Conservation (phyloP, 345 rosid genomes). For the Populus davidiana region DNA sequence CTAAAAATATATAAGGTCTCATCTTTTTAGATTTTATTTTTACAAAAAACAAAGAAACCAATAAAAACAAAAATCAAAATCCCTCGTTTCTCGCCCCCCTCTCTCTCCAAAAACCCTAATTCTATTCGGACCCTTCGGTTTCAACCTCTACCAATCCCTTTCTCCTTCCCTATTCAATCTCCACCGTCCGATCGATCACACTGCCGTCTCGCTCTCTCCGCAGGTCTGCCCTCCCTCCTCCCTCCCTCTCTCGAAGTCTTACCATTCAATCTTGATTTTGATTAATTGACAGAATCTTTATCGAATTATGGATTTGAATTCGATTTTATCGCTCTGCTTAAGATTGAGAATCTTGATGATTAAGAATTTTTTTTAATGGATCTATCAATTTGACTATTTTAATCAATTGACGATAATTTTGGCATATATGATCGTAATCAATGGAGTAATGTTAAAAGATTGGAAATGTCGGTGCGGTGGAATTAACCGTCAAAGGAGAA, state of each 20-base stretch:
- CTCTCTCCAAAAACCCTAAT: conserved; percentile 44
- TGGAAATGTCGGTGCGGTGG: background rate
- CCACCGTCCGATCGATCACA: conserved; percentile 19
- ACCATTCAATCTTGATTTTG: background rate
- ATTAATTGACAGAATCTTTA: background rate
- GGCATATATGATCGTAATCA: background rate
- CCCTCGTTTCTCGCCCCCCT: background rate
- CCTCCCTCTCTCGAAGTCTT: background rate
- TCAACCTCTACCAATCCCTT: conserved; percentile 48
- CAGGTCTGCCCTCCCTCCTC: conserved; percentile 9
- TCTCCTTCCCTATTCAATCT: conserved; percentile 20
- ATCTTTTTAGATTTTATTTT: background rate
- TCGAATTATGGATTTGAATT: background rate
- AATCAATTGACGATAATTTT: background rate
- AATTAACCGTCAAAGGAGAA: background rate
- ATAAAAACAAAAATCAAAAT: background rate
- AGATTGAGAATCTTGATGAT: background rate
- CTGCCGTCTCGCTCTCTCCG: background rate
- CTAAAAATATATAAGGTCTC: background rate
- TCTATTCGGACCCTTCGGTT: conserved; percentile 34
- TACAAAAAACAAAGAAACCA: background rate
- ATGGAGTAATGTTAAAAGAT: background rate
- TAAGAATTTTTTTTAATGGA: background rate
- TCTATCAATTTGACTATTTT: background rate
- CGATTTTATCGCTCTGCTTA: background rate